Percentiles rank a stretch among this genome's conserved stretches.
Evolutionary conservation across 2,329 filamentous ascomycete genomes (phyloP).

Genomic region (Microdochium paspali): DNA sequence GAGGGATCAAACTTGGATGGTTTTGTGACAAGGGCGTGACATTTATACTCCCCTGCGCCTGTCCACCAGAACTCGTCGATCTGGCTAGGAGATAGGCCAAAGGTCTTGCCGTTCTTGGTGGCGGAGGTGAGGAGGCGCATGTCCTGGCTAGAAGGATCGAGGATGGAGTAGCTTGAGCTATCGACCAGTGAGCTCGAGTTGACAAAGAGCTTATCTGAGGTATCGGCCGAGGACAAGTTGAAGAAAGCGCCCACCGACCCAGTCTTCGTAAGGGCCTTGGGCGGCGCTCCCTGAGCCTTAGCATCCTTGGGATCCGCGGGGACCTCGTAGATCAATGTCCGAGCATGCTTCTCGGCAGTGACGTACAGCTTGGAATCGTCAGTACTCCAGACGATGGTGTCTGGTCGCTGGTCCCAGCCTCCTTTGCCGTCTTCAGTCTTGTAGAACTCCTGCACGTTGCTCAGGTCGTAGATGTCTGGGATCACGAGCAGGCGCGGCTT

Average conservation of each 20-base stretch:
- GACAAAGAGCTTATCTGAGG: slow-evolving; percentile 45
- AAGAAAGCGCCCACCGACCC: slow-evolving; percentile 46
- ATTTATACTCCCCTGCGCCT: slow-evolving; percentile 49
- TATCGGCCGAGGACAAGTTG: slow-evolving; percentile 31
- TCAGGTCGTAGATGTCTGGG: slow-evolving; percentile 47
- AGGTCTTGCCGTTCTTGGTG: slow-evolving; percentile 54
- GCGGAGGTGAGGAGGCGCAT: slow-evolving; percentile 48
- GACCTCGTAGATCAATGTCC: slow-evolving; percentile 51
- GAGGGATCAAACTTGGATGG: slow-evolving; percentile 57
- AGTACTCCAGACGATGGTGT: slow-evolving; percentile 45
- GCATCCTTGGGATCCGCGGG: slow-evolving; percentile 43
- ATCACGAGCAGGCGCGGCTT: slow-evolving; percentile 59
- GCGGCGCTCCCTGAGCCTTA: slow-evolving; percentile 27
- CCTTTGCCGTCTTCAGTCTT: slow-evolving; percentile 53
- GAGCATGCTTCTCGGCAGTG: slow-evolving; percentile 62
- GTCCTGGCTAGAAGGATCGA: slow-evolving; percentile 34
- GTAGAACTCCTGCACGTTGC: slow-evolving; percentile 53
- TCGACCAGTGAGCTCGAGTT: slow-evolving; percentile 62
- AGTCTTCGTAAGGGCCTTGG: slow-evolving; percentile 37
- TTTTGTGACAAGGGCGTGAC: slow-evolving; percentile 63
- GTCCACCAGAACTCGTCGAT: slow-evolving; percentile 61
- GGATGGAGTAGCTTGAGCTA: slow-evolving; percentile 58
- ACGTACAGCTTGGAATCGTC: slow-evolving; percentile 59
- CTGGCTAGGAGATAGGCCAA: slow-evolving; percentile 56
- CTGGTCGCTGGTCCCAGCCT: slow-evolving; percentile 49